Conservation (phyloP, 2,329 filamentous ascomycete genomes). For the Aureobasidium sp. region DNA sequence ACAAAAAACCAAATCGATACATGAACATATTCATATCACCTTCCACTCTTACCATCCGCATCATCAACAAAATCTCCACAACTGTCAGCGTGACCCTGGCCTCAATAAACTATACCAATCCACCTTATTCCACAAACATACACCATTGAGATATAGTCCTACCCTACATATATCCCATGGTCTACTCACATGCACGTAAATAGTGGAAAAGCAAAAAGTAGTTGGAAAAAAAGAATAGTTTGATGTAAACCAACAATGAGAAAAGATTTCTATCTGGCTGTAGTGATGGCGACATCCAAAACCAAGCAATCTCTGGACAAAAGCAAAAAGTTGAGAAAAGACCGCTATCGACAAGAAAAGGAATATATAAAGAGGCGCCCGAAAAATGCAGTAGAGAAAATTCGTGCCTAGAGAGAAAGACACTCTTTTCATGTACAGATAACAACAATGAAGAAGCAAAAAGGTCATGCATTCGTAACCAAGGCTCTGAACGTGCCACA, state of each 20-base stretch:
- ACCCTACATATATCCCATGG: no score
- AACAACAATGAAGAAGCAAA: background rate
- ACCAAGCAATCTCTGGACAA: background rate
- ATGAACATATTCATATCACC: no score
- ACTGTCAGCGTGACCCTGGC: no score
- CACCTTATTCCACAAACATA: no score
- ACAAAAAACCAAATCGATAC: no score
- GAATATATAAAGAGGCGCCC: background rate
- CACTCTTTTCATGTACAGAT: background rate
- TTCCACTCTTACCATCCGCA: no score
- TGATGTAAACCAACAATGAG: background rate
- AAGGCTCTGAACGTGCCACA: background rate
- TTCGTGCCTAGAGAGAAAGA: background rate
- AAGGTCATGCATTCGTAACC: conserved; percentile 4
- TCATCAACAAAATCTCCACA: no score
- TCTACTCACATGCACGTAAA: no score
- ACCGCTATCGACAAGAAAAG: background rate
- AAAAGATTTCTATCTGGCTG: background rate
- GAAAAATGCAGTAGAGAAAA: background rate
- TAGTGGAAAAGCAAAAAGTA: no score
- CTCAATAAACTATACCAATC: no score
- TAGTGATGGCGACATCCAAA: background rate
- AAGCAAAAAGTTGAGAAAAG: background rate
- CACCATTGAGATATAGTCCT: no score
- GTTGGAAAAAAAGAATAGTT: background rate